Percentiles rank a stretch among this genome's conserved stretches.
phyloP scores from a whole-genome alignment of 2,329 filamentous ascomycete species.

The Chaetomiaceae sp. region DNA sequence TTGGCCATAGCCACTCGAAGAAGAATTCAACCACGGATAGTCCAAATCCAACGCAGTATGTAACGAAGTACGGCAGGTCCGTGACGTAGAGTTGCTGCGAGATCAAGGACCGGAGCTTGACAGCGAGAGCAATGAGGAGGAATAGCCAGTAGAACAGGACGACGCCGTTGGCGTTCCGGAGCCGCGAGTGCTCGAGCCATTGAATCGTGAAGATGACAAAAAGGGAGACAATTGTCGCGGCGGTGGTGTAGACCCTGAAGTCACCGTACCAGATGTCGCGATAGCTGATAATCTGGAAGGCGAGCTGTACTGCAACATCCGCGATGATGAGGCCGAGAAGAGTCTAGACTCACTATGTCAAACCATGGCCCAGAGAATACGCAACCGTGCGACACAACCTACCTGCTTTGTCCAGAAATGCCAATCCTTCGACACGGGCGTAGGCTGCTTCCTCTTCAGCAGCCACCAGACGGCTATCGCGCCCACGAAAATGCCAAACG shows the following conservation, averaged over 20 bases:
- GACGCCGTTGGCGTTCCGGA: slow-evolving; percentile 80
- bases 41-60: slow-evolving; percentile 68
- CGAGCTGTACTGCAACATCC: slow-evolving; percentile 67
- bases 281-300: slow-evolving; percentile 68
- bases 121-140: slow-evolving; percentile 68
- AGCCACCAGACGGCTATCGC: slow-evolving; percentile 76
- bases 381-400: slow-evolving; percentile 31
- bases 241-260: slow-evolving; percentile 80
- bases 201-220: slow-evolving; percentile 73
- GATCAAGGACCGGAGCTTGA: slow-evolving; percentile 83
- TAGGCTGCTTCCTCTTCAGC: slow-evolving; percentile 60
- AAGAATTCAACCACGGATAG: slow-evolving; percentile 67
- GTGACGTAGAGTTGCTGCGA: slow-evolving; percentile 67
- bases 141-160: slow-evolving; percentile 91
- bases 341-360: slow-evolving; percentile 31
- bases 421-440: slow-evolving; percentile 73
- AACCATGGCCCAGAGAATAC: not conserved
- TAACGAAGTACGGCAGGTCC: slow-evolving; percentile 69
- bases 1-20: slow-evolving; percentile 84
- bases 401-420: slow-evolving; percentile 94
- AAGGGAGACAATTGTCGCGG: slow-evolving; percentile 67
- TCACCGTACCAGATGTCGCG: slow-evolving; percentile 69
- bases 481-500: slow-evolving; percentile 75
- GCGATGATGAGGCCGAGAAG: slow-evolving; percentile 64
- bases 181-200: slow-evolving; percentile 79